Base-by-base conservation (phyloP, 805 yeast genomes). In the Ogataea pignaliae region DNA sequence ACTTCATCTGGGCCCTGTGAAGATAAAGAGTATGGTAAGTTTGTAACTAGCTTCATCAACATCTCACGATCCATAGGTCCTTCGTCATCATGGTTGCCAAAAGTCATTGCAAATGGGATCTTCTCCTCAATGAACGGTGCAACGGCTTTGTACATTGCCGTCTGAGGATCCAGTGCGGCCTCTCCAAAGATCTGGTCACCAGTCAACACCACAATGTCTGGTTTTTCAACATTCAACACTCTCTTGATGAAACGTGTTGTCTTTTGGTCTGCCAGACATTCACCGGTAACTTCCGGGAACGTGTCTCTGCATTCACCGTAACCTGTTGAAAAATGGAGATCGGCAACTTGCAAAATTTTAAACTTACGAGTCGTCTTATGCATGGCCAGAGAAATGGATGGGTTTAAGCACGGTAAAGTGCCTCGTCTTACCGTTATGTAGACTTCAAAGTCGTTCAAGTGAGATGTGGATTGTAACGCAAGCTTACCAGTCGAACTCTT, bases 1-100 rank as follows among this genome's bases (percentile, higher is more conserved):
- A 86, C 71, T 16, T 75, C 79, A 1, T 63, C 74, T 0, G 95
- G 88, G 0, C 96, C 91, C 1, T 73, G 50, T 18, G 61, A 56
- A 0, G 88, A 74, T 12, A 83, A 46, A 1, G 87, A 83, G 60
- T 72, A 85, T 0, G 98, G 99, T 40, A 91, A 65, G 1, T 65
- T 54, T 9, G 69, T 51, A 3, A 79, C 70, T 7, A 85, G 56
- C 3, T 70, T 56, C 79, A 89, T 84, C 35, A 88, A 56, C 51
- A 81, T 78, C 43, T 65, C 59, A 34, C 96, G 73, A 13, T 69
- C 48, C 45, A 88, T 54, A 3, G 82, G 74, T 0, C 96, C 91
- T 65, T 90, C 95, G 57, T 85, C 93, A 61, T 93, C 99, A 61
- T 93, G 99, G 61, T 93, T 93, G 0, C 99, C 99, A 70, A 91